These are phyloP conservation scores for Cunninghamia lanceolata DNA, from an alignment of 75 land plant genomes.

Conservation along the genomic window DNA sequence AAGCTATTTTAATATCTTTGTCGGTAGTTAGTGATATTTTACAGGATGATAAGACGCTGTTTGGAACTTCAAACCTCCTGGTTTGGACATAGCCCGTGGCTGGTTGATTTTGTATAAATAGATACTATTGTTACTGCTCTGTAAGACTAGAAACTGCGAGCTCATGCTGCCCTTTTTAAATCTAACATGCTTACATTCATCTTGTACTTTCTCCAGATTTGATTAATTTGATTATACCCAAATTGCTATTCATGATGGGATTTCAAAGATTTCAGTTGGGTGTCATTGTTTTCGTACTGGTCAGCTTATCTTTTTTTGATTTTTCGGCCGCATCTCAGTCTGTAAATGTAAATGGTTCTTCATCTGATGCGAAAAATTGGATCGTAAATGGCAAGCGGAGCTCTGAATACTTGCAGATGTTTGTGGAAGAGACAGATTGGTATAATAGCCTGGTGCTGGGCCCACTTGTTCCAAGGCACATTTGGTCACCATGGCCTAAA, in stretches of 20 bases:
- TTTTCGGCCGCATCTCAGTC: constrained; percentile 7
- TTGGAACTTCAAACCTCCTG: no score
- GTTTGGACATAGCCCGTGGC: no score
- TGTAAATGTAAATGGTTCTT: background rate
- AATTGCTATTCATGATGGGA: background rate
- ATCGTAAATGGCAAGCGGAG: background rate
- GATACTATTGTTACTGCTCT: no score
- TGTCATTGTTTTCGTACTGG: background rate
- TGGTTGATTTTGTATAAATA: no score
- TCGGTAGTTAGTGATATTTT: no score
- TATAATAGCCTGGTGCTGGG: constrained; percentile 54
- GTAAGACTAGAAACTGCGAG: background rate
- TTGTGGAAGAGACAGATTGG: constrained; percentile 55
- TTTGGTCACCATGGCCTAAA: constrained; percentile 53
- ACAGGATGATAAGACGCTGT: background rate
- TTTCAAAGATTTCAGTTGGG: background rate
- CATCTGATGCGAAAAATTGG: background rate
- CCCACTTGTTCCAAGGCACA: constrained; percentile 30
- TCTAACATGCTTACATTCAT: no score
- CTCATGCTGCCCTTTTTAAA: background rate
- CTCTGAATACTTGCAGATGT: constrained; percentile 22
- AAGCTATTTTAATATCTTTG: no score
- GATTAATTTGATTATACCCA: background rate
- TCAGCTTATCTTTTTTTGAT: background rate
- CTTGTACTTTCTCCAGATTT: background rate